Evolutionary conservation across 2,329 filamentous ascomycete species (phyloP).

Genomic region (Pseudogymnoascus sp.): DNA sequence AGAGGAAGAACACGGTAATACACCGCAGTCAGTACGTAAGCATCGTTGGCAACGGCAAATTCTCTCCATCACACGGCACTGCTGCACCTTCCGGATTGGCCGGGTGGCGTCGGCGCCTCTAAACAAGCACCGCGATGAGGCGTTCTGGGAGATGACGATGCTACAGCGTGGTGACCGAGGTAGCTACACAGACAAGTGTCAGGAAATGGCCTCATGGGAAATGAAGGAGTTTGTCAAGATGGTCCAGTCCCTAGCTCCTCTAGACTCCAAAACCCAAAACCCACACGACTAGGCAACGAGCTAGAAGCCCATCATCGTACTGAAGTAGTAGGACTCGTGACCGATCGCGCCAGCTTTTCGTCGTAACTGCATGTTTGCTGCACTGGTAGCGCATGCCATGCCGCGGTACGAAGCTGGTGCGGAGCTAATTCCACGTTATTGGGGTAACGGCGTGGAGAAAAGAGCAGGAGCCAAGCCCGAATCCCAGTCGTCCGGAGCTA

Average conservation of each 20-base stretch:
- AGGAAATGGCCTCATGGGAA: not conserved
- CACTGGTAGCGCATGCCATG: not conserved
- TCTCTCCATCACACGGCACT: not conserved
- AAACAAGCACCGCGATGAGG: not conserved
- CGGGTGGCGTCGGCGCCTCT: not conserved
- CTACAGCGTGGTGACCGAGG: not conserved
- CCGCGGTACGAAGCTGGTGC: not conserved
- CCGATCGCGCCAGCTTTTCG: not conserved
- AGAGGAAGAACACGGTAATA: not conserved
- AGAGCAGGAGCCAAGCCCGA: not conserved
- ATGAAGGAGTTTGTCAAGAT: not conserved
- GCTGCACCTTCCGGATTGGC: not conserved
- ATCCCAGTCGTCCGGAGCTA: not conserved
- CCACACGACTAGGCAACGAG: not conserved
- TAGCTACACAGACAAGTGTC: not conserved
- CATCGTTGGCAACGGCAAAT: not conserved
- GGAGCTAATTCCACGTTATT: slow-evolving; percentile 4
- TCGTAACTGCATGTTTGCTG: not conserved
- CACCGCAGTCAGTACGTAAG: not conserved
- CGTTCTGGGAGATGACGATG: not conserved
- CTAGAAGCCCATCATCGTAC: slow-evolving; percentile 1
- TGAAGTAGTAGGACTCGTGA: not conserved
- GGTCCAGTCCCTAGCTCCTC: not conserved
- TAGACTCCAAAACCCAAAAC: not conserved
- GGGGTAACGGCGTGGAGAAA: not conserved